A percentile compares a stretch with the other conserved stretches of the same genome.
phyloP scores from a whole-genome alignment of 495 filamentous ascomycete species.

The Tuber borchii region DNA sequence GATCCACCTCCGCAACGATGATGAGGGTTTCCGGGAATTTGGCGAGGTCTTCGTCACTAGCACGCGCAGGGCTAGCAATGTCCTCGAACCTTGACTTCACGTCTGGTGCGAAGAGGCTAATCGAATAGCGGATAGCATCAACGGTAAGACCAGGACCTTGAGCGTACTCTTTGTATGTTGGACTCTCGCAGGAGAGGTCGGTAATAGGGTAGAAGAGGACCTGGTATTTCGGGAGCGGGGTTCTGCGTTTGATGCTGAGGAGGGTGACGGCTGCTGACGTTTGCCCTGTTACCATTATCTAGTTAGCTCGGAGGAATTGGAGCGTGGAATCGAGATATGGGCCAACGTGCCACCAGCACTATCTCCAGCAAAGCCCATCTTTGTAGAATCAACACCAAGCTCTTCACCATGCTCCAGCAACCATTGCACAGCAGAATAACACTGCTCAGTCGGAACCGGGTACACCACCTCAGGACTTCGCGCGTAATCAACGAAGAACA shows the following conservation, averaged over 20 bases:
- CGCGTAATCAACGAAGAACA: slow-evolving; percentile 42
- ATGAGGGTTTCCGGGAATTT: slow-evolving; percentile 48
- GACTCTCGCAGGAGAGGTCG: slow-evolving; percentile 24
- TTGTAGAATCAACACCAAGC: slow-evolving; percentile 20
- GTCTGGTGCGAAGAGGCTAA: slow-evolving; percentile 22
- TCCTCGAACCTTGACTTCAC: slow-evolving; percentile 15
- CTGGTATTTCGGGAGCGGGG: slow-evolving; percentile 26
- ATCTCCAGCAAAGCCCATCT: slow-evolving; percentile 37
- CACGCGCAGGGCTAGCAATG: slow-evolving; percentile 32
- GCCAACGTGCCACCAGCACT: slow-evolving; percentile 34
- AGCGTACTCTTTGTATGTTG: slow-evolving; percentile 24
- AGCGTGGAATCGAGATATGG: background rate
- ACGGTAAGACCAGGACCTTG: slow-evolving; percentile 25
- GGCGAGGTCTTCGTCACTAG: slow-evolving; percentile 30
- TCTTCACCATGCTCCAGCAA: slow-evolving; percentile 27
- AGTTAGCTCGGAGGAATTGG: background rate
- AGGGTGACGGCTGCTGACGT: slow-evolving; percentile 17
- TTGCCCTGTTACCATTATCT: slow-evolving; percentile 9
- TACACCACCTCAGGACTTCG: slow-evolving; percentile 40
- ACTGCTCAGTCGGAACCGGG: slow-evolving; percentile 40
- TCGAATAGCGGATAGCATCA: slow-evolving; percentile 1
- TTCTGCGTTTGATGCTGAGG: slow-evolving; percentile 17
- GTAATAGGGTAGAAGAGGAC: slow-evolving; percentile 39
- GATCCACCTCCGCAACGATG: slow-evolving; percentile 47
- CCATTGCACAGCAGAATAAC: slow-evolving; percentile 36